Evolutionary conservation across 768 basidiomycete species (phyloP), one percentile per base, ranked within the genome.

Genomic region (Tulasnella sp.): DNA sequence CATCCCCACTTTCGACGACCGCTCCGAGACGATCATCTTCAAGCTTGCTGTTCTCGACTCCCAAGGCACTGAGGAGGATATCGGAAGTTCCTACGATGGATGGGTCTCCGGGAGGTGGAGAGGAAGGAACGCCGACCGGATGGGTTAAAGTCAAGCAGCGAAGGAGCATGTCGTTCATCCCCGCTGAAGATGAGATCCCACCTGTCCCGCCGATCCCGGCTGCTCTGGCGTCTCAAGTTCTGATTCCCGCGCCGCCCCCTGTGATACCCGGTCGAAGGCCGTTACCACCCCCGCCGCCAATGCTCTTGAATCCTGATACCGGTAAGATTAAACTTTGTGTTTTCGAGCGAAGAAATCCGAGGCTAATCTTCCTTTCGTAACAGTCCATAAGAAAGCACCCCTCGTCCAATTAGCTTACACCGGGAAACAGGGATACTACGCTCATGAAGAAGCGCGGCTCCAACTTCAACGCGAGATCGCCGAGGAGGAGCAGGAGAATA

Each of bases 51-150:
- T 64, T 64, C 60, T 31, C 60, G 6, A 64, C 60, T 64, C 60
- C 60, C 60, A 64, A 64, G 60, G 60, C 60, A 11, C 31, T 64
- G 60, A n/a, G 8, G 14, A 64, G 60, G 60, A 64, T 64, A n/a
- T 64, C 60, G 28, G 60, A 64, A 64, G 60, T 24, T 88, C 89
- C 20, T 91, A 93, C 44, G 11, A 83, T 87, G 92, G 28, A 37
- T 37, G 37, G 37, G 37, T 37, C 37, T 37, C 37, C 37, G 6
- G 37, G 37, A 69, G 64, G 64, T 69, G 24, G 1, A 16, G 64
- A 28, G 28, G 64, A 16, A 28, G 64, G 64, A 34, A 69, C 31
- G 34, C 64, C 14, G 12, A 37, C n/a, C 24, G 28, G 64, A 37
- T 69, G 64, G 64, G 64, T 69, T 6, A 69, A 37, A 28, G 34